Evolutionary conservation across 495 filamentous ascomycete species (phyloP).

Genomic region (Glarea lozoyensis): DNA sequence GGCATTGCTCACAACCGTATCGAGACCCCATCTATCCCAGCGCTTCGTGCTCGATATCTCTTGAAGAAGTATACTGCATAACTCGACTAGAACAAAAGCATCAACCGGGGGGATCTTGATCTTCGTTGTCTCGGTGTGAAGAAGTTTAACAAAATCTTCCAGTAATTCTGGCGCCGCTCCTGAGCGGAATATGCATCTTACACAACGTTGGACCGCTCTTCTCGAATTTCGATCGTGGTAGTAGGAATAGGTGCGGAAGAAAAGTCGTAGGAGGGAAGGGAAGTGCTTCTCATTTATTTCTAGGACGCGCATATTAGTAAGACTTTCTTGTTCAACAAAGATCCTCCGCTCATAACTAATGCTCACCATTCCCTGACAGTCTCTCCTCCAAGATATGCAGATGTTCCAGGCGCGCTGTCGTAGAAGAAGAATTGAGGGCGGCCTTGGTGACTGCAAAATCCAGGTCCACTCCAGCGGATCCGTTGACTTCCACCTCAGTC

Average conservation of each 20-base stretch:
- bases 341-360: no score
- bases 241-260: conserved; percentile 79
- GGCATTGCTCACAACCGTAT: conserved; percentile 51
- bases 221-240: conserved; percentile 82
- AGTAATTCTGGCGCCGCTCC: conserved; percentile 43
- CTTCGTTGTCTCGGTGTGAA: conserved; percentile 61
- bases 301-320: not conserved
- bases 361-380: conserved; percentile 35
- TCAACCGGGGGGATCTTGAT: conserved; percentile 62
- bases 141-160: conserved; percentile 46
- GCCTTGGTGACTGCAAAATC: conserved; percentile 17
- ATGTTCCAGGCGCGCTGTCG: conserved; percentile 30
- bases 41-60: conserved; percentile 39
- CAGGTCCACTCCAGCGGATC: conserved; percentile 8
- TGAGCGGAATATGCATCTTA: conserved; percentile 51
- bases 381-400: conserved; percentile 38
- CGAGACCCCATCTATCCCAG: conserved; percentile 59
- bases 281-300: conserved; percentile 18
- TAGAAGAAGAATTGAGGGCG: conserved; percentile 42
- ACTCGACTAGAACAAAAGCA: conserved; percentile 85
- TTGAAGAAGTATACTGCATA: conserved; percentile 71
- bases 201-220: conserved; percentile 66
- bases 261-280: conserved; percentile 47
- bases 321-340: no score
- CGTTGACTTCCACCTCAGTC: conserved; percentile 24